These are phyloP conservation scores for Cytospora chrysosperma DNA, from an alignment of 2,329 filamentous ascomycete genomes.

Conservation along the genomic window DNA sequence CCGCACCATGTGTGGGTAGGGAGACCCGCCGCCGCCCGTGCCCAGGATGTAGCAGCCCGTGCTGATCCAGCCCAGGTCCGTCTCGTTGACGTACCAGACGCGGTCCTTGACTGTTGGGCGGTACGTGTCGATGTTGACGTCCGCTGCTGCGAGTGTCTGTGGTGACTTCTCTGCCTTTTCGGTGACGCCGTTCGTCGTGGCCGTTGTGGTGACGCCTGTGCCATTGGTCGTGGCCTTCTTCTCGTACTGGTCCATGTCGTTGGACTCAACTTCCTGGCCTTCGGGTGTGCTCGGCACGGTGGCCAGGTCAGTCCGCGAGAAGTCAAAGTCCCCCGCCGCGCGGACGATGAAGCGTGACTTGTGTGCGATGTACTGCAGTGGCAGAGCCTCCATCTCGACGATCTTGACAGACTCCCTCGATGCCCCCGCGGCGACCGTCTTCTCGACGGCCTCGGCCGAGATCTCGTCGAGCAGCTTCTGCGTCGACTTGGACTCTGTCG, in stretches of 20 bases:
- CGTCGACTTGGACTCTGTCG: conserved; percentile 42
- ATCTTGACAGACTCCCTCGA: conserved; percentile 43
- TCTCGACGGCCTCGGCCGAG: conserved; percentile 42
- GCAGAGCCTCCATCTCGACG: conserved; percentile 53
- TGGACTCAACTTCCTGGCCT: neutral
- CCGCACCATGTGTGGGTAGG: conserved; percentile 51
- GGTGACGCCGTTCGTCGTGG: conserved; percentile 5
- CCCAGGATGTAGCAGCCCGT: conserved; percentile 62
- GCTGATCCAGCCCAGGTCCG: conserved; percentile 56
- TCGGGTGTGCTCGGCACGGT: conserved; percentile 1
- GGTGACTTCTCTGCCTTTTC: conserved; percentile 9
- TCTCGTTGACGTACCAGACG: conserved; percentile 57
- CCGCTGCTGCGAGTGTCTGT: neutral
- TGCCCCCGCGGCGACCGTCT: conserved; percentile 46
- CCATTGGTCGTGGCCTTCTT: conserved; percentile 23
- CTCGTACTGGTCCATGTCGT: conserved; percentile 30
- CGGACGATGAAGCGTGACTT: conserved; percentile 58
- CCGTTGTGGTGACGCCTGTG: conserved; percentile 19
- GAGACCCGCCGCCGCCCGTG: conserved; percentile 59
- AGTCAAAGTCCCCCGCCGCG: conserved; percentile 59
- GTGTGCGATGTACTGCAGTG: conserved; percentile 54
- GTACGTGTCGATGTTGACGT: conserved; percentile 42
- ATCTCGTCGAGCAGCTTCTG: conserved; percentile 41
- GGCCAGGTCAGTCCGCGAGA: conserved; percentile 34
- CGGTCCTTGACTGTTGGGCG: conserved; percentile 49